phyloP scores from a whole-genome alignment of 129 eudicot genomes.

The Artemisia argyi region DNA sequence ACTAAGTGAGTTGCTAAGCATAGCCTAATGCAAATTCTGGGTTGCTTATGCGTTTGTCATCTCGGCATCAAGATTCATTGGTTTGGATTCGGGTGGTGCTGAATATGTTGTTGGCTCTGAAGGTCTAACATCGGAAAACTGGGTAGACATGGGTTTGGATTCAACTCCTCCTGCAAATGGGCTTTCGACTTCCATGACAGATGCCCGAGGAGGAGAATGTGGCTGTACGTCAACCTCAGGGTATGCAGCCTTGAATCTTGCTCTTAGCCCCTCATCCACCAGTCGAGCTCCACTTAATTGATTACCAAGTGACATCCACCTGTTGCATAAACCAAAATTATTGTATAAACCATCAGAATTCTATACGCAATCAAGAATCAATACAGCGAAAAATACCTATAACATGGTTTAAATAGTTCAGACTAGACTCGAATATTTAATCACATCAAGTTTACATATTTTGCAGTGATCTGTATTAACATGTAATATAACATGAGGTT shows the following conservation, averaged over 20 bases:
- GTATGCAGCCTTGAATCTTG: constrained; percentile 94
- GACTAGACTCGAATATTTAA: too few species aligned
- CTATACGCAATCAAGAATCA: too few species aligned
- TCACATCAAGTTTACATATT: too few species aligned
- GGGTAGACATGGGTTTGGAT: constrained; percentile 36
- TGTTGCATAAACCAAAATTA: constrained; percentile 16
- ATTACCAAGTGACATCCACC: constrained; percentile 99
- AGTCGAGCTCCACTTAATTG: constrained; percentile 81
- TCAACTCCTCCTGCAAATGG: constrained; percentile 41
- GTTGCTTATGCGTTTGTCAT: constrained; percentile 14
- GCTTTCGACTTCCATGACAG: constrained; percentile 84
- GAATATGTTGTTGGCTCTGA: constrained; percentile 33
- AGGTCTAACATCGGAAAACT: constrained; percentile 38
- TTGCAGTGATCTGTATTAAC: background rate
- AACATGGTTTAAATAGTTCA: too few species aligned
- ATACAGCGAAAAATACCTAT: too few species aligned
- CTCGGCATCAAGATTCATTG: constrained; percentile 41
- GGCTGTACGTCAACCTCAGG: constrained; percentile 99
- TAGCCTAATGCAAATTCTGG: background rate
- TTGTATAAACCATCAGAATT: too few species aligned
- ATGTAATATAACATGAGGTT: constrained; percentile 6
- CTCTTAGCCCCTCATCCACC: constrained; percentile 94
- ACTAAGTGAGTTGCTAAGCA: constrained; percentile 5
- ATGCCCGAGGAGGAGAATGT: constrained; percentile 73
- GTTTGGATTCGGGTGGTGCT: constrained; percentile 40